phyloP scores from a whole-genome alignment of 495 filamentous ascomycete species.

The Daldinia childiae region DNA sequence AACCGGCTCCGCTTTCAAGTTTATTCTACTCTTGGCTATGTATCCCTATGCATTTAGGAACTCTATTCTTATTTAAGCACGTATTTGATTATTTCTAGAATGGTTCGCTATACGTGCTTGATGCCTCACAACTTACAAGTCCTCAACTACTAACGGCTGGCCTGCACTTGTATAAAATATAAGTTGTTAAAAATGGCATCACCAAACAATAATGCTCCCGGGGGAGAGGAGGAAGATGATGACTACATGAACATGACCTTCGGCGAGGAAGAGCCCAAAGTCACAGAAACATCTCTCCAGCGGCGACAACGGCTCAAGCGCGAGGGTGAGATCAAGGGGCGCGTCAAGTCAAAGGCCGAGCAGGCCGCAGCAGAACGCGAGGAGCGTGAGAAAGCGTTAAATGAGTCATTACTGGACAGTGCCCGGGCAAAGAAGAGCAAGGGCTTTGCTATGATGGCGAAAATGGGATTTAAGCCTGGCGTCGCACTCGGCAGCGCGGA shows the following conservation, averaged over 20 bases:
- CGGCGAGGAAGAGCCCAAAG: conserved; percentile 38
- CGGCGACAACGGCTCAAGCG: conserved; percentile 63
- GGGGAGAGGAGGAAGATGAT: conserved; percentile 52
- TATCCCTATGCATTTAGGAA: neutral
- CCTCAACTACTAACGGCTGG: neutral
- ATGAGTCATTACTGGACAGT: conserved; percentile 67
- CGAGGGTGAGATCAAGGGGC: conserved; percentile 67
- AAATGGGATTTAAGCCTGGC: conserved; percentile 86
- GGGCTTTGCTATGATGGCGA: conserved; percentile 95
- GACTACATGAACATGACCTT: conserved; percentile 77
- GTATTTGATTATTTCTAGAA: neutral
- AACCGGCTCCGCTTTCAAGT: neutral
- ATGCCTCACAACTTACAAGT: neutral
- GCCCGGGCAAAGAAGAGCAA: conserved; percentile 68
- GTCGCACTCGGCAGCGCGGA: conserved; percentile 68
- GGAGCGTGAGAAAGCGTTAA: conserved; percentile 77
- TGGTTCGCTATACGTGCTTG: neutral
- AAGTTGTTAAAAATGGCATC: conserved; percentile 8
- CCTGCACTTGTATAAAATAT: neutral
- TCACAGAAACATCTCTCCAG: conserved; percentile 65
- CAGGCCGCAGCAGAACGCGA: conserved; percentile 72
- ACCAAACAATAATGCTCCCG: neutral
- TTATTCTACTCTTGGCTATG: neutral
- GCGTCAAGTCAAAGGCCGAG: conserved; percentile 83
- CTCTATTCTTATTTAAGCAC: neutral